Percentiles rank a stretch among this genome's conserved stretches.
phyloP scores from a whole-genome alignment of 495 filamentous ascomycete genomes.

The Terfezia claveryi region DNA sequence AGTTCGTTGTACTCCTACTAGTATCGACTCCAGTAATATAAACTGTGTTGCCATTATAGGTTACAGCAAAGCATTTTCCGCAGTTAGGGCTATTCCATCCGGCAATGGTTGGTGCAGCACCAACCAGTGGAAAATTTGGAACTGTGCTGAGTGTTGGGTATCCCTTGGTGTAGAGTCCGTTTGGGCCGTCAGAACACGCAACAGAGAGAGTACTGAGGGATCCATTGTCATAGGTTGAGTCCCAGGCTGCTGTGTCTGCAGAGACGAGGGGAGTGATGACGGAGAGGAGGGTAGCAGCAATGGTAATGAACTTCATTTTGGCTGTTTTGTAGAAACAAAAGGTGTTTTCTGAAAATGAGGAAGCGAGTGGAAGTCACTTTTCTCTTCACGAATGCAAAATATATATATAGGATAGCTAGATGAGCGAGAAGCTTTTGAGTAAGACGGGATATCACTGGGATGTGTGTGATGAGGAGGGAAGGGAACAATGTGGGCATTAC shows the following conservation, averaged over 20 bases:
- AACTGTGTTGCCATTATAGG: slow-evolving; percentile 37
- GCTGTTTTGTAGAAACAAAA: not conserved
- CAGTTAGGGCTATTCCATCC: slow-evolving; percentile 38
- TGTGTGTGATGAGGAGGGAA: not conserved
- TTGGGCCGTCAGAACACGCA: slow-evolving; percentile 36
- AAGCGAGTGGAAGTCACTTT: too few relatives aligned
- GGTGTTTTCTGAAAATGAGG: not conserved
- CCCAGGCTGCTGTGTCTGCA: slow-evolving; percentile 21
- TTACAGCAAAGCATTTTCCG: slow-evolving; percentile 46
- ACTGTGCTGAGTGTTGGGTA: slow-evolving; percentile 21
- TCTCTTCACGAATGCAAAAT: too few relatives aligned
- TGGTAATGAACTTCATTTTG: slow-evolving; percentile 32
- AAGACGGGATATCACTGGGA: slow-evolving; percentile 2
- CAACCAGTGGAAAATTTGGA: slow-evolving; percentile 37
- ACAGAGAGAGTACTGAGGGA: slow-evolving; percentile 25
- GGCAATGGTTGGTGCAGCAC: slow-evolving; percentile 34
- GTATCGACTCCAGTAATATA: slow-evolving; percentile 47
- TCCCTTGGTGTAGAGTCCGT: slow-evolving; percentile 35
- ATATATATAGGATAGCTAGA: not conserved
- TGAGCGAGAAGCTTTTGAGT: not conserved
- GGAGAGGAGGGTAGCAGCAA: slow-evolving; percentile 16
- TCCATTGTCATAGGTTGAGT: slow-evolving; percentile 34
- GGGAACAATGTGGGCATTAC: not conserved
- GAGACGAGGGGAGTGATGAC: slow-evolving; percentile 16
- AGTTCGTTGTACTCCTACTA: slow-evolving; percentile 36